phyloP scores from a whole-genome alignment of 352 stramenopile genomes.

The Globisporangium paddicum region DNA sequence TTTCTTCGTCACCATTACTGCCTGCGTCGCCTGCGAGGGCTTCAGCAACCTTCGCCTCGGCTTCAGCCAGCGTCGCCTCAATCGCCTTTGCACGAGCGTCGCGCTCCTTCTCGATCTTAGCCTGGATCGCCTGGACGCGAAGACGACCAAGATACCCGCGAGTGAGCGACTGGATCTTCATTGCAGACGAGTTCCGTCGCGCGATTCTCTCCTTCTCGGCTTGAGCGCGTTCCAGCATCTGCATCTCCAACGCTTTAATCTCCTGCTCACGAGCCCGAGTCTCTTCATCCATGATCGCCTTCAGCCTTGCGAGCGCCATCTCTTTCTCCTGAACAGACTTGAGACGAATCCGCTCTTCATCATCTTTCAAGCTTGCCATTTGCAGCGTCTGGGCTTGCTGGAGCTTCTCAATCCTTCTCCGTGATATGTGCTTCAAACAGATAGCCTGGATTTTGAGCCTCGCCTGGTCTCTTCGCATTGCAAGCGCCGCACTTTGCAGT shows the following conservation, averaged over 20 bases:
- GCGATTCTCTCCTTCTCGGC: conserved; percentile 60
- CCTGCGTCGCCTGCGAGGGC: conserved; percentile 17
- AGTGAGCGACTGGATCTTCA: conserved; percentile 48
- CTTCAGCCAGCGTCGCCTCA: conserved; percentile 52
- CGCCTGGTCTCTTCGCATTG: conserved; percentile 49
- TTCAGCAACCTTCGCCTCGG: conserved; percentile 50
- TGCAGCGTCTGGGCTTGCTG: conserved; percentile 40
- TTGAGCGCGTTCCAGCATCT: conserved; percentile 73
- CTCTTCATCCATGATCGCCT: conserved; percentile 72
- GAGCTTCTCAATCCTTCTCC: conserved; percentile 37
- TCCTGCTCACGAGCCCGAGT: conserved; percentile 58
- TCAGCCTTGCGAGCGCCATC: conserved; percentile 52
- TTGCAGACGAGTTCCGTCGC: conserved; percentile 39
- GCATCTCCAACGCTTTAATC: conserved; percentile 57
- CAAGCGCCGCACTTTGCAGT: conserved; percentile 30
- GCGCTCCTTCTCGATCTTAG: conserved; percentile 61
- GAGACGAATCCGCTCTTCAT: conserved; percentile 52
- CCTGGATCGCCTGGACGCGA: conserved; percentile 48
- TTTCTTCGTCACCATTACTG: conserved; percentile 6
- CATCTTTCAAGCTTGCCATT: conserved; percentile 48
- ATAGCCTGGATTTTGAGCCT: conserved; percentile 58
- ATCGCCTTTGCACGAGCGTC: conserved; percentile 48
- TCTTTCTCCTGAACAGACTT: conserved; percentile 65
- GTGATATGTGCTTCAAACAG: conserved; percentile 49
- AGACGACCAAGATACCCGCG: conserved; percentile 56